A percentile compares a stretch with the other conserved stretches of the same genome.
Conservation (phyloP, 805 yeast species). For the Saccharomycopsis sp. region DNA sequence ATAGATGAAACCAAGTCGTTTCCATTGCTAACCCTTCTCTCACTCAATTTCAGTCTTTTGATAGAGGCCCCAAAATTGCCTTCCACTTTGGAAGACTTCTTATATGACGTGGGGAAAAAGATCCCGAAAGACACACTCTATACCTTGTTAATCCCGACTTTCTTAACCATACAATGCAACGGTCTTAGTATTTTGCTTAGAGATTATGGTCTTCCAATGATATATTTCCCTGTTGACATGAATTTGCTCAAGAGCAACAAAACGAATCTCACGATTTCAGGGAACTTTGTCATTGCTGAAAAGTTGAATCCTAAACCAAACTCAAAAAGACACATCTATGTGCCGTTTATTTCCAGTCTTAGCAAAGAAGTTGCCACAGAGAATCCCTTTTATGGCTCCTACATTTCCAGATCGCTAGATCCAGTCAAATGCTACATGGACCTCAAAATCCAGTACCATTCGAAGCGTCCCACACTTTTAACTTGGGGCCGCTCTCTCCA, state of each 20-base stretch:
- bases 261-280: conserved; percentile 26
- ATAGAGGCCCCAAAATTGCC: neutral
- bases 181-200: conserved; percentile 39
- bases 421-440: conserved; percentile 53
- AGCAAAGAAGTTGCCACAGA: neutral
- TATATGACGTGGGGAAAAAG: conserved; percentile 38
- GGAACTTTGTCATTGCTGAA: conserved; percentile 55
- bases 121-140: conserved; percentile 48
- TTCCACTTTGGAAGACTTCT: conserved; percentile 28
- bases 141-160: conserved; percentile 49
- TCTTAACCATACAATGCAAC: conserved; percentile 38
- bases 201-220: conserved; percentile 53
- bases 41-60: conserved; percentile 4
- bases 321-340: conserved; percentile 44
- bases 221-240: conserved; percentile 38
- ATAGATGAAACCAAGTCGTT: conserved; percentile 1
- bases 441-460: conserved; percentile 37
- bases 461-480: conserved; percentile 43
- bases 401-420: conserved; percentile 55
- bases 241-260: neutral
- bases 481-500: conserved; percentile 62
- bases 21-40: conserved; percentile 10
- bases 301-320: conserved; percentile 36
- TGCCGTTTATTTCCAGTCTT: conserved; percentile 52
- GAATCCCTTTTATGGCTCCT: conserved; percentile 51